Evolutionary conservation across 805 yeast species (phyloP).

Genomic region (Metahyphopichia silvanorum): DNA sequence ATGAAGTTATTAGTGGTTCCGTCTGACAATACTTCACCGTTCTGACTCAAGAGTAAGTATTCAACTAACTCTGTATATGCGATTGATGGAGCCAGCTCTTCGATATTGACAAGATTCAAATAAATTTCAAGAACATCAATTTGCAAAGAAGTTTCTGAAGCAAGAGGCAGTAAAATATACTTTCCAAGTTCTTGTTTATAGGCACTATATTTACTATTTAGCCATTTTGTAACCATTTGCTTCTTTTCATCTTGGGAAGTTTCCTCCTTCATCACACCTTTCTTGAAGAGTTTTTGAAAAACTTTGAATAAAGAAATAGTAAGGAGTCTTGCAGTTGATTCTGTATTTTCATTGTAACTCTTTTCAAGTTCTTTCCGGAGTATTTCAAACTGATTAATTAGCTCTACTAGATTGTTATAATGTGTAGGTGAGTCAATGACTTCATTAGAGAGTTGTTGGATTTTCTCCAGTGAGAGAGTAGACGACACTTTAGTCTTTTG

Average conservation of each 20-base stretch:
- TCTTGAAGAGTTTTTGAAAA: slow-evolving; percentile 47
- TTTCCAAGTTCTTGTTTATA: slow-evolving; percentile 46
- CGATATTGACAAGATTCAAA: slow-evolving; percentile 55
- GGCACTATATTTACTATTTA: slow-evolving; percentile 52
- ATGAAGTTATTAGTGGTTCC: slow-evolving; percentile 47
- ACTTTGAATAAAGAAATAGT: slow-evolving; percentile 41
- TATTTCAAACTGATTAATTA: slow-evolving; percentile 39
- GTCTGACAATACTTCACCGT: slow-evolving; percentile 42
- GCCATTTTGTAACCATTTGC: slow-evolving; percentile 57
- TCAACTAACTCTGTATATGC: slow-evolving; percentile 43
- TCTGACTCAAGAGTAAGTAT: slow-evolving; percentile 21
- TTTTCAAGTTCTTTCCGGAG: slow-evolving; percentile 13
- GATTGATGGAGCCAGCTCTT: slow-evolving; percentile 48
- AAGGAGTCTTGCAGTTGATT: slow-evolving; percentile 36
- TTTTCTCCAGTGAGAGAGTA: slow-evolving; percentile 14
- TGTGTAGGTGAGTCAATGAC: slow-evolving; percentile 39
- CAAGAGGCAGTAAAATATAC: slow-evolving; percentile 36
- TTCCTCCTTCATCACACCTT: slow-evolving; percentile 35
- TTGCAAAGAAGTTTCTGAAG: slow-evolving; percentile 50
- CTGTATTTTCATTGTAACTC: slow-evolving; percentile 20
- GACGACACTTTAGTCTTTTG: slow-evolving; percentile 1
- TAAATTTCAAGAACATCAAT: slow-evolving; percentile 51
- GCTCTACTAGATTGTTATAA: slow-evolving; percentile 51
- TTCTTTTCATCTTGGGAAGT: slow-evolving; percentile 42
- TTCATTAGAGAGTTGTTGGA: slow-evolving; percentile 21